Evolutionary conservation across 257 asterid genomes (phyloP), one percentile per base, ranked within the genome.

Genomic region (Galeopsis tetrahit): DNA sequence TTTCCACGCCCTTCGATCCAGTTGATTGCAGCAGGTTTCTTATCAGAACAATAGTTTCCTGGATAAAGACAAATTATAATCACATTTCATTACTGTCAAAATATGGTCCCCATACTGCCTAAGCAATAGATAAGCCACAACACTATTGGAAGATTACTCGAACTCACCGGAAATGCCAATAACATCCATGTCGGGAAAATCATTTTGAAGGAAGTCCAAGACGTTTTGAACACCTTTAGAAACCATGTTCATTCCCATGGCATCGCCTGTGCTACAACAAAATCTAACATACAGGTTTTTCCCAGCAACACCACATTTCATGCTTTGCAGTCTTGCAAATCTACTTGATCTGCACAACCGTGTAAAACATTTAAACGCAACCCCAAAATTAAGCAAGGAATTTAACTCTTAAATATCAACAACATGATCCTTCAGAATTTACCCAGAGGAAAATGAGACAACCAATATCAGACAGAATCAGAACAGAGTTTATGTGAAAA

Each of bases 211-310:
- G 75, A 84, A 92, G 80, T 92, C 96, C 36, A 92, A 65, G 68
- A 92, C 96, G 52, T 92, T 90, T 80, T 92, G 96, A 59, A 92
- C 98, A n/a, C 94, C 94, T 77, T 92, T 92, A 2, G 98, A 92
- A 46, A 92, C 98, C 96, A 92, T 92, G 86, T 92, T 92, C 98
- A 92, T 92, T 73, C 96, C 98, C 98, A 92, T 92, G 56, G 96
- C 98, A 78, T 92, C 98, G 14, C 96, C 98, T 1, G 98, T 90
- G 82, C 90, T 83, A 85, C 94, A 90, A 79, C 74, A 81, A 73
- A 92, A 88, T 78, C 96, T 76, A 31, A 85, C 82, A 75, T 90
- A 92, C 3, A 90, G 85, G 73, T 92, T 92, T 76, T 85, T 92
- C 73, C 96, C 94, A 6, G 94, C 98, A 75, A 90, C 75, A 2